These are phyloP conservation scores for Yarrowia sp. DNA, from an alignment of 805 yeast genomes.

Conservation along the genomic window DNA sequence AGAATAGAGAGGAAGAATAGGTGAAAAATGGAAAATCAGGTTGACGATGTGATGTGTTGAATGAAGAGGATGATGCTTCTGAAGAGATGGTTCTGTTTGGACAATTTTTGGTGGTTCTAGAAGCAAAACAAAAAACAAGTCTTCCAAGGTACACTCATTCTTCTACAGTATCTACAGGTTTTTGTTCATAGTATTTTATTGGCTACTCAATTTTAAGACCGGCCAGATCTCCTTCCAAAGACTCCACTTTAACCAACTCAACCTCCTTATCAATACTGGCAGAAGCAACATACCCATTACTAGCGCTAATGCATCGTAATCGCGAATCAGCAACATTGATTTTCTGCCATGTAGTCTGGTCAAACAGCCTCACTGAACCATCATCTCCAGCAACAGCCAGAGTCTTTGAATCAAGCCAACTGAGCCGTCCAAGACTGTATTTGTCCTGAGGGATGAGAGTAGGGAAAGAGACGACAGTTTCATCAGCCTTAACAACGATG, in stretches of 20 bases:
- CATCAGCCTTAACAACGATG: background rate
- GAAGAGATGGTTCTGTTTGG: too few relatives aligned
- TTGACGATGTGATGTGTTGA: too few relatives aligned
- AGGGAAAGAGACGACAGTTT: background rate
- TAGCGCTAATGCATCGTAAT: background rate
- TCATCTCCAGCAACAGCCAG: conserved; percentile 19
- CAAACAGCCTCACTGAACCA: background rate
- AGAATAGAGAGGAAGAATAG: too few relatives aligned
- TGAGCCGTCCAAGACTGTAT: conserved; percentile 8
- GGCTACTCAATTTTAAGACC: background rate
- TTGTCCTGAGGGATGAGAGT: conserved; percentile 21
- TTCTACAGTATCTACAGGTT: too few relatives aligned
- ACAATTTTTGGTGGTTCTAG: too few relatives aligned
- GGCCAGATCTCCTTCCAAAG: background rate
- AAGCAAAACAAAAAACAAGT: too few relatives aligned
- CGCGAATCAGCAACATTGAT: background rate
- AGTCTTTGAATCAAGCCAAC: background rate
- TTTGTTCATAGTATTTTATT: too few relatives aligned
- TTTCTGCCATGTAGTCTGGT: background rate
- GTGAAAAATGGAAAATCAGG: too few relatives aligned
- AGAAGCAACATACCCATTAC: background rate
- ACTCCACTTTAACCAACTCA: background rate
- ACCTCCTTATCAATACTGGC: conserved; percentile 6
- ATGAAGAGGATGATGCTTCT: too few relatives aligned
- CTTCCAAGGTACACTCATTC: too few relatives aligned